Evolutionary conservation across 257 asterid species (phyloP).

Genomic region (Prunella vulgaris): DNA sequence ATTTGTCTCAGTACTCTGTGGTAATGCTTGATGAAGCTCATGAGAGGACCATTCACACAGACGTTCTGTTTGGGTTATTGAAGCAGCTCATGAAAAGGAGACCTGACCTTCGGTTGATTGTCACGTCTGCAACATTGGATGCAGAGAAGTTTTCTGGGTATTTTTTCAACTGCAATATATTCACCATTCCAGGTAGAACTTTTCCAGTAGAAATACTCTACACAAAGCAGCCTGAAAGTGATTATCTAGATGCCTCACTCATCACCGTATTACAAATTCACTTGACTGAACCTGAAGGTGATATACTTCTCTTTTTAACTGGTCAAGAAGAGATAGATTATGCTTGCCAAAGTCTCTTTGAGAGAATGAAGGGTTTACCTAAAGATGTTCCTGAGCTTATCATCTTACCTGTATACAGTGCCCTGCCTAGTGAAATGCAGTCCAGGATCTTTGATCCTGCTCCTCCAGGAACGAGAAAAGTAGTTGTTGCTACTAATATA

Average conservation of each 20-base stretch:
- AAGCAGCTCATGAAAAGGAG: constrained; percentile 74
- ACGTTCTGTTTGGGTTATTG: constrained; percentile 76
- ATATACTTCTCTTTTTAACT: constrained; percentile 85
- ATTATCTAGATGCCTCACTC: constrained; percentile 83
- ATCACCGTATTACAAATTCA: constrained; percentile 90
- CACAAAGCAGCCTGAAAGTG: constrained; percentile 97
- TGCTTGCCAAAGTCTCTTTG: constrained; percentile 90
- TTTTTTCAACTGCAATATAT: constrained; percentile 87
- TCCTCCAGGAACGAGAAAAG: constrained; percentile 97
- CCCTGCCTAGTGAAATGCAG: constrained; percentile 97
- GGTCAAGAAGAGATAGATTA: constrained; percentile 99
- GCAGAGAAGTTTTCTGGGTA: constrained; percentile 95
- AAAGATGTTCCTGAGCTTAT: constrained; percentile 84
- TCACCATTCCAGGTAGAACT: constrained; percentile 94
- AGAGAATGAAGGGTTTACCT: constrained; percentile 90
- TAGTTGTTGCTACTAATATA: constrained; percentile 90
- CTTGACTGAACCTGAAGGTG: constrained; percentile 96
- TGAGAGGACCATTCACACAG: constrained; percentile 83
- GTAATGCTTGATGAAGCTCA: constrained; percentile 97
- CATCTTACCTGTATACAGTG: constrained; percentile 88
- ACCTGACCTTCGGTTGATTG: constrained; percentile 87
- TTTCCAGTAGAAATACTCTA: constrained; percentile 89
- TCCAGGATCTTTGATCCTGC: constrained; percentile 92
- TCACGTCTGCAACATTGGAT: constrained; percentile 91
- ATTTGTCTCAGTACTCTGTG: constrained; percentile 80